Conservation (phyloP, 139 green algal genomes). For the Closterium sp. region DNA sequence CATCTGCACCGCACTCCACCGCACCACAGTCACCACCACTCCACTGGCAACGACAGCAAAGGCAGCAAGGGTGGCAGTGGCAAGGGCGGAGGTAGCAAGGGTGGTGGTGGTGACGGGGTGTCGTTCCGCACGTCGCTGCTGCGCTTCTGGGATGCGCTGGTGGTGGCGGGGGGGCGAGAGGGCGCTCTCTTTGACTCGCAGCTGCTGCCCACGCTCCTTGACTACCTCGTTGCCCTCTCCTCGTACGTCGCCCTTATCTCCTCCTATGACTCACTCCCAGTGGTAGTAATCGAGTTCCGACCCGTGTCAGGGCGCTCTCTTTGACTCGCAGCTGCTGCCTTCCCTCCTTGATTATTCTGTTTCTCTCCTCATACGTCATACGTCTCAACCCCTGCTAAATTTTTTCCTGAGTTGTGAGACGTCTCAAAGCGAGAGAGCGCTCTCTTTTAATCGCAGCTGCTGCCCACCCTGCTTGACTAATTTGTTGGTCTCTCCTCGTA, state of each 20-base stretch:
- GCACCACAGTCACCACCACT: not conserved
- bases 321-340: no score
- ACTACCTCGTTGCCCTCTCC: conserved; percentile 37
- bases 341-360: no score
- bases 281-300: no score
- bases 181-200: conserved; percentile 32
- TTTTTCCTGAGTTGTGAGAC: no score
- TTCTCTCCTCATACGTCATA: no score
- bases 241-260: no score
- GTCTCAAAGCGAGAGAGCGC: no score
- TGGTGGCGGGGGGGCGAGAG: conserved; percentile 20
- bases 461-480: no score
- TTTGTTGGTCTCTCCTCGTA: not conserved
- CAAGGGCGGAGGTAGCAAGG: conserved; percentile 42
- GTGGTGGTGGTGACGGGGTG: conserved; percentile 4
- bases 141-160: conserved; percentile 39
- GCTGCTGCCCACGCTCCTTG: conserved; percentile 36
- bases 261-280: no score
- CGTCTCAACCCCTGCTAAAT: no score
- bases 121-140: conserved; percentile 29
- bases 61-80: conserved; percentile 17
- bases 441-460: no score
- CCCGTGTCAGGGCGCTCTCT: no score
- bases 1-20: not conserved
- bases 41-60: not conserved